Evolutionary conservation across 176 grass and related monocot species (phyloP).

Genomic region (Saccharum officinarum): DNA sequence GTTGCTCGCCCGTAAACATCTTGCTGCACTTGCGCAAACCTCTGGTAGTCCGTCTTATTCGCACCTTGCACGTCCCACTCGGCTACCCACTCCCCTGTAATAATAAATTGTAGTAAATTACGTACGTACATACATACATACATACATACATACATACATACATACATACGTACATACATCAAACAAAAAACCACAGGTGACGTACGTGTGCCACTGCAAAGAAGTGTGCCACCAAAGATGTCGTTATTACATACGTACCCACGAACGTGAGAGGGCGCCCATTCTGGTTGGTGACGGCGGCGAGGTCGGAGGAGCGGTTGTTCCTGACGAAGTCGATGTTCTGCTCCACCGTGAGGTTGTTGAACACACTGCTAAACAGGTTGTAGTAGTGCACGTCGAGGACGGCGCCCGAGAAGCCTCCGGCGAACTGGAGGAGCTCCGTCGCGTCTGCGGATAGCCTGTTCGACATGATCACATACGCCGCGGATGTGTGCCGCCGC

Average conservation of each 20-base stretch:
- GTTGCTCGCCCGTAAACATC: slow-evolving; percentile 48
- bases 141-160: too few species aligned
- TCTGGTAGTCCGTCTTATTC: slow-evolving; percentile 29
- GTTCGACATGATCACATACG: slow-evolving; percentile 78
- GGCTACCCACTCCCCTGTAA: slow-evolving; percentile 61
- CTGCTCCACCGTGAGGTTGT: slow-evolving; percentile 44
- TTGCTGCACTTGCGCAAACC: slow-evolving; percentile 45
- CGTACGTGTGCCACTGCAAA: too few species aligned
- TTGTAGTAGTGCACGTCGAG: slow-evolving; percentile 73
- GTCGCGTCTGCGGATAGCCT: slow-evolving; percentile 35
- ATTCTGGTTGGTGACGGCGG: slow-evolving; percentile 14
- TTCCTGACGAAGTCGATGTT: slow-evolving; percentile 55
- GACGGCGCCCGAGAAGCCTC: slow-evolving; percentile 21
- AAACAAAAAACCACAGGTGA: too few species aligned
- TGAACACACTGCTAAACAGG: slow-evolving; percentile 31
- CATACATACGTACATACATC: too few species aligned
- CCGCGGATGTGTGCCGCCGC: slow-evolving; percentile 45
- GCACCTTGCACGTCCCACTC: slow-evolving; percentile 32
- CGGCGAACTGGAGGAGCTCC: slow-evolving; percentile 51
- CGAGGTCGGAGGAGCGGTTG: slow-evolving; percentile 23
- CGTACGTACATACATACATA: too few species aligned
- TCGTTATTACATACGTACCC: slow-evolving; percentile 23
- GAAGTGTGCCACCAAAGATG: too few species aligned
- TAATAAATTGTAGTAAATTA: neutral
- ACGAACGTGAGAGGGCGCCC: slow-evolving; percentile 50